phyloP scores from a whole-genome alignment of 208 protist genomes.

The Ichthyophonus hoferi region DNA sequence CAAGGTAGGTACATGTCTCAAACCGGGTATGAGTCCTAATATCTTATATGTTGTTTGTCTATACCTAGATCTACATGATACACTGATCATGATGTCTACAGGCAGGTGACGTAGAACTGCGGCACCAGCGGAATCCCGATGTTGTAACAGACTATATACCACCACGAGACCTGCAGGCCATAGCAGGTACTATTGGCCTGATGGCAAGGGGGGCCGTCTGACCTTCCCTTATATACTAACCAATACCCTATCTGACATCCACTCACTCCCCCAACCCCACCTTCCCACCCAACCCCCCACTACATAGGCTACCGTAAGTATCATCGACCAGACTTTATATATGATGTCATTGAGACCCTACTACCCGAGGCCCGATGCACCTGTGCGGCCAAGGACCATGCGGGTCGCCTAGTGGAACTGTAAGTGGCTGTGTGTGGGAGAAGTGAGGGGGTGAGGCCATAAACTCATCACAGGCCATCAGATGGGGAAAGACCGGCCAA shows the following conservation, averaged over 20 bases:
- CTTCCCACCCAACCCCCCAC: background rate
- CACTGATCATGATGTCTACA: background rate
- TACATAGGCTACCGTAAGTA: background rate
- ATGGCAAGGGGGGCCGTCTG: too few species aligned
- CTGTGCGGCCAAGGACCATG: background rate
- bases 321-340: background rate
- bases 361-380: background rate
- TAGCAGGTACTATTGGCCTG: too few species aligned
- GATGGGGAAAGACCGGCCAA: background rate
- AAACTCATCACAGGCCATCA: background rate
- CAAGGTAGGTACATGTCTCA: conserved; percentile 36
- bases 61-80: too few species aligned
- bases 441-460: background rate
- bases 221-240: too few species aligned
- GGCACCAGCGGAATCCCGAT: conserved; percentile 59
- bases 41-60: too few species aligned
- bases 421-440: background rate
- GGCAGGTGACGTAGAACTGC: background rate
- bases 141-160: conserved; percentile 50
- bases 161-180: too few species aligned
- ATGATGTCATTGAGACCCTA: conserved; percentile 26
- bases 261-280: background rate
- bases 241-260: too few species aligned
- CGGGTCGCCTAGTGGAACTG: conserved; percentile 23
- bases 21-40: background rate